Percentiles rank a stretch among this genome's conserved stretches.
Evolutionary conservation across 2,329 filamentous ascomycete genomes (phyloP).

Genomic region (Alternaria metachromatica): DNA sequence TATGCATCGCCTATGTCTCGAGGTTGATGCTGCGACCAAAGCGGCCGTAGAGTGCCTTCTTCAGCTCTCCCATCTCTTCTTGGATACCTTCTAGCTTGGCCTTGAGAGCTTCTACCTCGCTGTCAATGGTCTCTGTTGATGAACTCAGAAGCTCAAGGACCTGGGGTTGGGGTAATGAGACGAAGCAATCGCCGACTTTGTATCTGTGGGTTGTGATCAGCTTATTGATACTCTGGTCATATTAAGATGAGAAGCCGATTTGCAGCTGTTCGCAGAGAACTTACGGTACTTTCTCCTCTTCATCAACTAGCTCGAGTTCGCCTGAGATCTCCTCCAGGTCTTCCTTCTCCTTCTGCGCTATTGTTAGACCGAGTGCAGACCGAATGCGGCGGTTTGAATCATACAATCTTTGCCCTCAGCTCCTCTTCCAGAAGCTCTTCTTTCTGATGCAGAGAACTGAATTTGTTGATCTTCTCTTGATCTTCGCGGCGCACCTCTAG

Average conservation of each 20-base stretch:
- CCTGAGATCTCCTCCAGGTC: slow-evolving; percentile 91
- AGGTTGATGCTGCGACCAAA: slow-evolving; percentile 98
- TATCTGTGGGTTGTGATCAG: slow-evolving; percentile 65
- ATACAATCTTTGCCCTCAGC: slow-evolving; percentile 77
- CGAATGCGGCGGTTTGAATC: slow-evolving; percentile 27
- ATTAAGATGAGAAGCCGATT: neutral
- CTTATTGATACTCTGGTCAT: neutral
- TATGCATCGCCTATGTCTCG: slow-evolving; percentile 66
- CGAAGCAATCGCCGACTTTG: slow-evolving; percentile 95
- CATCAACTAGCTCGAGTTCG: slow-evolving; percentile 92
- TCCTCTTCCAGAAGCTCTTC: slow-evolving; percentile 81
- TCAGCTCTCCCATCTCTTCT: slow-evolving; percentile 88
- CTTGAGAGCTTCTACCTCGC: slow-evolving; percentile 77
- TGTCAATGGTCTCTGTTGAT: slow-evolving; percentile 75
- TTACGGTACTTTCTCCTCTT: slow-evolving; percentile 91
- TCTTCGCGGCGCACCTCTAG: slow-evolving; percentile 95
- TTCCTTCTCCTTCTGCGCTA: slow-evolving; percentile 89
- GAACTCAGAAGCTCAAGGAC: slow-evolving; percentile 83
- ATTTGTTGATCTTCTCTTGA: slow-evolving; percentile 98
- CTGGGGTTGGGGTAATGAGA: slow-evolving; percentile 81
- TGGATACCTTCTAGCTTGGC: slow-evolving; percentile 75
- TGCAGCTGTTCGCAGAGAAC: slow-evolving; percentile 39
- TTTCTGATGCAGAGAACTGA: slow-evolving; percentile 91
- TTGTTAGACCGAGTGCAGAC: neutral
- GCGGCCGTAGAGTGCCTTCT: slow-evolving; percentile 89